Conservation (phyloP, 352 stramenopile species). For the Globisporangium yorkense region DNA sequence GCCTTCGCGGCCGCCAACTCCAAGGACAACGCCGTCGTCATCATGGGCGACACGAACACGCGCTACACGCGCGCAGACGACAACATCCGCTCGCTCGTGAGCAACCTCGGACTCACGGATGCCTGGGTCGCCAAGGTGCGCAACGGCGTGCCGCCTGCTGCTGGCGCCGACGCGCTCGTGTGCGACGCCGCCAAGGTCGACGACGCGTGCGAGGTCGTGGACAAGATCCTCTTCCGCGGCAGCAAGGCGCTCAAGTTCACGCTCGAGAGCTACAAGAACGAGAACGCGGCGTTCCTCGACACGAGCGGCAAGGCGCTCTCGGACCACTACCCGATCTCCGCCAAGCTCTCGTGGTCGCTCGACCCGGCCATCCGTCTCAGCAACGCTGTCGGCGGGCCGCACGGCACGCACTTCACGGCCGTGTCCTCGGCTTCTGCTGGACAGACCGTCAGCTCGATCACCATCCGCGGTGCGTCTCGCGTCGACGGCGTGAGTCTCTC, state of each 20-base stretch:
- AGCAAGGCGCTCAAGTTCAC: slow-evolving; percentile 40
- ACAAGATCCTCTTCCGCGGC: slow-evolving; percentile 57
- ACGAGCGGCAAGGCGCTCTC: slow-evolving; percentile 28
- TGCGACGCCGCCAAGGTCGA: slow-evolving; percentile 29
- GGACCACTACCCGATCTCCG: slow-evolving; percentile 44
- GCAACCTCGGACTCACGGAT: slow-evolving; percentile 27
- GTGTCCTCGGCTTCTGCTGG: slow-evolving; percentile 17
- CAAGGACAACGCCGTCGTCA: slow-evolving; percentile 34
- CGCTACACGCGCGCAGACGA: slow-evolving; percentile 38
- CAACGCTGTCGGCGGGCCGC: slow-evolving; percentile 28
- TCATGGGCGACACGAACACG: slow-evolving; percentile 57
- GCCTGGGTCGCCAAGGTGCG: slow-evolving; percentile 39
- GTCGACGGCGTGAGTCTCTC: slow-evolving; percentile 38
- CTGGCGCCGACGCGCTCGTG: slow-evolving; percentile 29
- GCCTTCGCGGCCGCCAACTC: slow-evolving; percentile 39
- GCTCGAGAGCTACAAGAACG: slow-evolving; percentile 35
- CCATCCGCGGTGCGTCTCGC: slow-evolving; percentile 22
- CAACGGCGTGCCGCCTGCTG: slow-evolving; percentile 22
- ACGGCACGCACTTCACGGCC: slow-evolving; percentile 34
- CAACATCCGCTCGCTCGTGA: slow-evolving; percentile 29
- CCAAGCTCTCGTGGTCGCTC: slow-evolving; percentile 31
- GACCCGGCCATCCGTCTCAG: slow-evolving; percentile 25
- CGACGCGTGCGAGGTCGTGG: slow-evolving; percentile 44
- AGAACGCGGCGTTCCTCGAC: slow-evolving; percentile 34
- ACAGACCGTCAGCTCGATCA: slow-evolving; percentile 26